Base-by-base conservation (phyloP, 2,329 filamentous ascomycete species). In the Mariannaea sp. region DNA sequence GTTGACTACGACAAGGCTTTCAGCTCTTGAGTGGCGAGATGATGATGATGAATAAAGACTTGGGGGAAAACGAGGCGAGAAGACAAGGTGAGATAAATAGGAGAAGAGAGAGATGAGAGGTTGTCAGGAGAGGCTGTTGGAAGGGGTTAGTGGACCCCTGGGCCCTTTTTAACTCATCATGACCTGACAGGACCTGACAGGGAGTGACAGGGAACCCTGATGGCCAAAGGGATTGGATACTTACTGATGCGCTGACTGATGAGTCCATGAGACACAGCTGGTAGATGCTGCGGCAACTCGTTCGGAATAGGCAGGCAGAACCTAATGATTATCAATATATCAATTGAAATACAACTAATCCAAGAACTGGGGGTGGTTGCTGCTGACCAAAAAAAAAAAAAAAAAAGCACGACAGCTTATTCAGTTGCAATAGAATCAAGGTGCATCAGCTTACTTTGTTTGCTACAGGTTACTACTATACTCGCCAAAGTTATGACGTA, bases 1-100 rank as follows among this genome's bases (percentile, higher is more conserved):
- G 85, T 84, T 42, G 80, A 82, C 61, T 91, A 84, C 65, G 86
- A 88, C 63, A 82, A 88, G 70, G 82, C 75, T 3, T 90, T 91
- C 68, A 84, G 83, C 29, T 70, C 75, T 20, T 81, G 27, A 40
- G 17, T 33, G 14, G 17, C 20, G 42, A 22, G 13, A 38, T 44
- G 56, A 38, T 45, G 20, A 33, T 24, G 53, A 44, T 30, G 36
- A 38, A 32, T 24, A 41, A 24, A n/a, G n/a, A n/a, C n/a, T n/a
- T n/a, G n/a, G n/a, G n/a, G n/a, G n/a, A n/a, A n/a, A n/a, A n/a
- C n/a, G n/a, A n/a, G n/a, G n/a, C n/a, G n/a, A n/a, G n/a, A n/a
- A n/a, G n/a, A n/a, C n/a, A 46, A 45, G 39, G 32, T 39, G 16
- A 41, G 26, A 33, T 17, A 22, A 22, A 17, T n/a, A 24, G 1